Conservation (phyloP, 2,329 filamentous ascomycete genomes). For the Davidsoniella virescens region DNA sequence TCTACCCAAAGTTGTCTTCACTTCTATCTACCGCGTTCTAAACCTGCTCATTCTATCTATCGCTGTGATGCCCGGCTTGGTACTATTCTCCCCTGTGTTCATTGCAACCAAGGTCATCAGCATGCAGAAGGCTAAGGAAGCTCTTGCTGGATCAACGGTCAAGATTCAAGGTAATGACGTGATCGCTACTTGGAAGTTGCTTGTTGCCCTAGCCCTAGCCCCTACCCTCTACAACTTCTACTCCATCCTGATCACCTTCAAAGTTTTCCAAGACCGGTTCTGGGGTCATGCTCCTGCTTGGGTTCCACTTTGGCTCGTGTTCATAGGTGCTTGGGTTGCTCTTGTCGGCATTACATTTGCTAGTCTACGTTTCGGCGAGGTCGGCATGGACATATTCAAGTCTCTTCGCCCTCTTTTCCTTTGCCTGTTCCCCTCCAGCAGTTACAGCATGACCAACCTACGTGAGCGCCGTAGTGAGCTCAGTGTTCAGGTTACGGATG, state of each 20-base stretch:
- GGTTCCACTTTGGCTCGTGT: slow-evolving; percentile 64
- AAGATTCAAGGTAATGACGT: slow-evolving; percentile 81
- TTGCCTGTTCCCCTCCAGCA: slow-evolving; percentile 68
- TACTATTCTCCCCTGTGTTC: slow-evolving; percentile 82
- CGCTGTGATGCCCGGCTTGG: slow-evolving; percentile 68
- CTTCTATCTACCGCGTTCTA: slow-evolving; percentile 60
- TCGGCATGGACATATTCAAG: slow-evolving; percentile 98
- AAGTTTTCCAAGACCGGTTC: slow-evolving; percentile 65
- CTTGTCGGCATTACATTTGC: slow-evolving; percentile 86
- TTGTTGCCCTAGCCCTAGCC: slow-evolving; percentile 72
- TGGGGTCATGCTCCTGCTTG: slow-evolving; percentile 68
- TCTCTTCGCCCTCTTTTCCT: slow-evolving; percentile 77
- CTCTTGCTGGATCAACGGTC: slow-evolving; percentile 69
- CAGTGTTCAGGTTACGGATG: slow-evolving; percentile 66
- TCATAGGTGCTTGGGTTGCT: slow-evolving; percentile 57
- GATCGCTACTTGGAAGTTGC: slow-evolving; percentile 85
- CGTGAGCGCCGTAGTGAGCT: slow-evolving; percentile 56
- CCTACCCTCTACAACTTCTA: slow-evolving; percentile 73
- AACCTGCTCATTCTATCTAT: slow-evolving; percentile 65
- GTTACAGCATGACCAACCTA: slow-evolving; percentile 68
- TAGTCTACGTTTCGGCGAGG: slow-evolving; percentile 83
- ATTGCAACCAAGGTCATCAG: slow-evolving; percentile 71
- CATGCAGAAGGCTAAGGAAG: slow-evolving; percentile 64
- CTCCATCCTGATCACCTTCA: slow-evolving; percentile 55
- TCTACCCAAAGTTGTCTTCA: slow-evolving; percentile 55